Percentiles rank a stretch among this genome's conserved stretches.
phyloP scores from a whole-genome alignment of 169 alveolate species.

The Besnoitia besnoiti region DNA sequence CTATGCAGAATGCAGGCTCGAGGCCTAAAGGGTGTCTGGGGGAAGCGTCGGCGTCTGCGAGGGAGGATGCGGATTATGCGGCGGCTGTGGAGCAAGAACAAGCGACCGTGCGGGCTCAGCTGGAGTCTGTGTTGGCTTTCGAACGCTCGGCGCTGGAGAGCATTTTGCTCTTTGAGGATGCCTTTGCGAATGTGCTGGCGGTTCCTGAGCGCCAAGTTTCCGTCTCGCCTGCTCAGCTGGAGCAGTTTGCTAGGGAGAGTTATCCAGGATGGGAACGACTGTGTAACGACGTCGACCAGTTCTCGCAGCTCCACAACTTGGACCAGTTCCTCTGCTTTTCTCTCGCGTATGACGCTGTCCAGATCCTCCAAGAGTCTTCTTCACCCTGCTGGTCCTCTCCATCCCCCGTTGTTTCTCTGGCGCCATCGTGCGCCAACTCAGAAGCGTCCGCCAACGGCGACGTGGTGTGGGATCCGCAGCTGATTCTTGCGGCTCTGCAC shows the following conservation, averaged over 20 bases:
- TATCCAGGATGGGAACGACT: slow-evolving; percentile 44
- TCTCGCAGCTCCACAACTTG: slow-evolving; percentile 40
- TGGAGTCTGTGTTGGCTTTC: neutral
- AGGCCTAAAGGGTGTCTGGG: no score
- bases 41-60: neutral
- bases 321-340: slow-evolving; percentile 36
- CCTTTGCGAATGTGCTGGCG: neutral
- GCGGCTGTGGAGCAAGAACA: neutral
- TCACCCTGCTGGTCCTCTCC: neutral
- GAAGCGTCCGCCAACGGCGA: neutral
- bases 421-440: neutral
- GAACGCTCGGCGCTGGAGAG: neutral
- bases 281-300: slow-evolving; percentile 42
- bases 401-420: neutral
- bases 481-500: slow-evolving; percentile 50
- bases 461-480: slow-evolving; percentile 43
- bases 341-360: slow-evolving; percentile 51
- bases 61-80: neutral
- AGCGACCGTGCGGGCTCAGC: neutral
- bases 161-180: neutral
- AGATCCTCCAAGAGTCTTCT: neutral
- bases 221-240: slow-evolving; percentile 32
- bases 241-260: slow-evolving; percentile 39
- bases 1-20: no score
- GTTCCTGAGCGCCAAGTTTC: slow-evolving; percentile 2